These are phyloP conservation scores for Dichomitus squalens DNA, from an alignment of 1,284 basidiomycete genomes.

Conservation along the genomic window DNA sequence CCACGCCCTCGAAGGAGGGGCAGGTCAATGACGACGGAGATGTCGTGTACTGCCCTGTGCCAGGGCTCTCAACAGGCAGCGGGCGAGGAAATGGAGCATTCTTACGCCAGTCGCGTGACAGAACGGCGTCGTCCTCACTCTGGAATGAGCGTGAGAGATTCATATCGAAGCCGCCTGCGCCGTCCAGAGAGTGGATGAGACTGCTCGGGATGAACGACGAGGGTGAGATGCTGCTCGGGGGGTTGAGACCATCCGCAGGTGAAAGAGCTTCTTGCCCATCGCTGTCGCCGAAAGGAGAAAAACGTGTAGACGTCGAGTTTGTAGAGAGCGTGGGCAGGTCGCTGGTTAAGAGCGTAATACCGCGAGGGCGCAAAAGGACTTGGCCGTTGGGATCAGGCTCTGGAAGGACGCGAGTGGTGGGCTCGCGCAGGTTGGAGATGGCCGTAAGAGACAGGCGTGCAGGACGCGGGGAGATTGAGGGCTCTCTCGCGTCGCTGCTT, in stretches of 20 bases:
- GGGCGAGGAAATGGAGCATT: conserved; percentile 24
- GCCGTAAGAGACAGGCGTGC: conserved; percentile 41
- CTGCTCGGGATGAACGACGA: conserved; percentile 59
- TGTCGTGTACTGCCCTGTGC: conserved; percentile 29
- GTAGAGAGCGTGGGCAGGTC: conserved; percentile 34
- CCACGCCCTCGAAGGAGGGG: conserved; percentile 35
- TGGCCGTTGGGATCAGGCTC: conserved; percentile 24
- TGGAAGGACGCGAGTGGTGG: conserved; percentile 12
- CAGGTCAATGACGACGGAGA: conserved; percentile 38
- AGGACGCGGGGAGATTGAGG: conserved; percentile 37
- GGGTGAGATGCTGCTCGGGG: conserved; percentile 30
- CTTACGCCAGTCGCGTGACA: conserved; percentile 53
- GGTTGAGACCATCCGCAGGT: conserved; percentile 19
- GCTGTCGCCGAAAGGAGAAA: conserved; percentile 55
- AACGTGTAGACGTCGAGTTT: conserved; percentile 37
- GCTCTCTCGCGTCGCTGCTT: conserved; percentile 22
- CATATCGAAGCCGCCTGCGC: conserved; percentile 22
- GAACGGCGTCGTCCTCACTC: conserved; percentile 53
- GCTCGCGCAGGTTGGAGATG: conserved; percentile 38
- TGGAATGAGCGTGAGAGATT: conserved; percentile 54
- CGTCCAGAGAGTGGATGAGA: conserved; percentile 60
- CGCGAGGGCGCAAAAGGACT: conserved; percentile 35
- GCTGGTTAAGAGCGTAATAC: conserved; percentile 47
- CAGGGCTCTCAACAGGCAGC: conserved; percentile 32
- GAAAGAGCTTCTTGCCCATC: conserved; percentile 25